These are phyloP conservation scores for Xerocomus amazonicus DNA, from an alignment of 1,284 basidiomycete genomes.

Conservation along the genomic window DNA sequence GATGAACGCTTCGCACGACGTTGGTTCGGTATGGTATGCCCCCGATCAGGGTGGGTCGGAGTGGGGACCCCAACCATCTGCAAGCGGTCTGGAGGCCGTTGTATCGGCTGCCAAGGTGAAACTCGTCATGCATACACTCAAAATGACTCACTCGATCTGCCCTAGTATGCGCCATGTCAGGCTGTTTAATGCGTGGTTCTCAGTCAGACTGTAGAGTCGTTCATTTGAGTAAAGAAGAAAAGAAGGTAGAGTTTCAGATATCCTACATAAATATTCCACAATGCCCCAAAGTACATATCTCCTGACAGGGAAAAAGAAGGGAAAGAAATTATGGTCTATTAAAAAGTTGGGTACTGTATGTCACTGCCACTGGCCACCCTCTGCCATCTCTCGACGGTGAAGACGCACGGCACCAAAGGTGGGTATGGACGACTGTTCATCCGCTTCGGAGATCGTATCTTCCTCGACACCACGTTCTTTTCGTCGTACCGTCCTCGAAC, in stretches of 20 bases:
- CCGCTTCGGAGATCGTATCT: slow-evolving; percentile 37
- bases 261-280: slow-evolving; percentile 33
- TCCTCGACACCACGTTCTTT: slow-evolving; percentile 45
- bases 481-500: slow-evolving; percentile 42
- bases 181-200: background rate
- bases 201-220: slow-evolving; percentile 7
- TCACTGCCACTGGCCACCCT: slow-evolving; percentile 29
- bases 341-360: slow-evolving; percentile 16
- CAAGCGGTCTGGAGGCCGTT: slow-evolving; percentile 32
- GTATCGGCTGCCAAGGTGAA: slow-evolving; percentile 28
- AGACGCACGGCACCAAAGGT: slow-evolving; percentile 16
- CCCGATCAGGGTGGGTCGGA: slow-evolving; percentile 19
- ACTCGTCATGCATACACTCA: background rate
- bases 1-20: slow-evolving; percentile 35
- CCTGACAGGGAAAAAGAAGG: background rate
- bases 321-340: slow-evolving; percentile 12
- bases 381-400: slow-evolving; percentile 49
- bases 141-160: background rate
- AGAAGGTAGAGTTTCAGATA: slow-evolving; percentile 23
- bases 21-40: slow-evolving; percentile 40
- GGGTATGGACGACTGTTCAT: slow-evolving; percentile 16
- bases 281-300: slow-evolving; percentile 7
- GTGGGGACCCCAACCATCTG: slow-evolving; percentile 32
- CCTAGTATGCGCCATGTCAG: slow-evolving; percentile 11
- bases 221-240: slow-evolving; percentile 4